Percentiles rank a stretch among this genome's conserved stretches.
Evolutionary conservation across 2,329 filamentous ascomycete genomes (phyloP).

Genomic region (Fusarium scirpi): DNA sequence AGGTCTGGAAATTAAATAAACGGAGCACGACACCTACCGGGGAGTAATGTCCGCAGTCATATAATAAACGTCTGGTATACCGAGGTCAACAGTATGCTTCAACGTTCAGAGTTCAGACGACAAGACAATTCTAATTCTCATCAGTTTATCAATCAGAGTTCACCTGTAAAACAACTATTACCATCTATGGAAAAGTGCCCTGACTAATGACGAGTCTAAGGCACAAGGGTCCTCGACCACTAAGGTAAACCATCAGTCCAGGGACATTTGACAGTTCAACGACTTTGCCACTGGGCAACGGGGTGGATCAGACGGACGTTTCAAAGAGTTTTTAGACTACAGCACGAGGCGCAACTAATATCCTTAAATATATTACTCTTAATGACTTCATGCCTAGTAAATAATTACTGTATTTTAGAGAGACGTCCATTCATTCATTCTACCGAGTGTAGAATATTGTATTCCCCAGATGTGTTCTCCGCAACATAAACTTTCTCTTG

Average conservation of each 20-base stretch:
- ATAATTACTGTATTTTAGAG: not conserved
- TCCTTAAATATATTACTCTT: not conserved
- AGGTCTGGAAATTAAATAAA: slow-evolving; percentile 31
- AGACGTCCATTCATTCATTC: too few relatives aligned
- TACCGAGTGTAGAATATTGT: not conserved
- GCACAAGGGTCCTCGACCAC: not conserved
- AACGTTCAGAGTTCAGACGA: not conserved
- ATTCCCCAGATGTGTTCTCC: not conserved
- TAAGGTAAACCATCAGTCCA: not conserved
- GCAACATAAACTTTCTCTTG: slow-evolving; percentile 7
- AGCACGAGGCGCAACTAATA: not conserved
- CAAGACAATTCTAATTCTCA: not conserved
- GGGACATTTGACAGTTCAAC: slow-evolving; percentile 20
- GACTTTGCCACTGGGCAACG: slow-evolving; percentile 10
- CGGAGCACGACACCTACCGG: slow-evolving; percentile 25
- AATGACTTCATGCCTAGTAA: not conserved
- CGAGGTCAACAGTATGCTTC: not conserved
- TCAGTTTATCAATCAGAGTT: not conserved
- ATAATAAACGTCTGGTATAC: not conserved
- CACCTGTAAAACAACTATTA: not conserved
- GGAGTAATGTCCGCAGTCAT: slow-evolving; percentile 21
- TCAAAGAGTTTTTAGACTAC: slow-evolving; percentile 5
- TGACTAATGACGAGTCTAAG: slow-evolving; percentile 22
- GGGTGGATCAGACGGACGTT: slow-evolving; percentile 21
- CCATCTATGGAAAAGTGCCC: slow-evolving; percentile 16